phyloP scores from a whole-genome alignment of 169 alveolate genomes.

The Eimeria maxima region DNA sequence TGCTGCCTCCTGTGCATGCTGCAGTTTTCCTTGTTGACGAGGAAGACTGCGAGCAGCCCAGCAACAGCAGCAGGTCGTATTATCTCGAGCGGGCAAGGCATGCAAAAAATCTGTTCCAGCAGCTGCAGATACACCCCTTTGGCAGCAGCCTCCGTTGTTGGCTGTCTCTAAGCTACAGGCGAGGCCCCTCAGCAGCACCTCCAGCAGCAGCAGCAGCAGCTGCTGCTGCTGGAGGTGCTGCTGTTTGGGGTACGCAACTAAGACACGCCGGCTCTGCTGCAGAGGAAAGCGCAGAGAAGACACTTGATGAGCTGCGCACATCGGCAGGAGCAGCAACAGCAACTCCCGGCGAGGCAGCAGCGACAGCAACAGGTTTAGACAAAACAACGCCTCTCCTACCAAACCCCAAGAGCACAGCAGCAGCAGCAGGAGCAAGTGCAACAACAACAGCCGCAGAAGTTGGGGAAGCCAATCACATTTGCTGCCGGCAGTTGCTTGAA shows the following conservation, averaged over 20 bases:
- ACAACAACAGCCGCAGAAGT: background rate
- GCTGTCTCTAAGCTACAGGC: conserved; percentile 33
- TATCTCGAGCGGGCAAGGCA: background rate
- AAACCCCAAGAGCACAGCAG: background rate
- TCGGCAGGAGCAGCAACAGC: conserved; percentile 20
- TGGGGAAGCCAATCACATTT: background rate
- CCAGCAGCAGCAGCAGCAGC: conserved; percentile 6
- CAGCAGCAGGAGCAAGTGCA: background rate
- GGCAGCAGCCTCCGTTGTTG: background rate
- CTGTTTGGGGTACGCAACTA: background rate
- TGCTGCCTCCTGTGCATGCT: conserved; percentile 28
- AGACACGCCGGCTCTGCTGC: background rate
- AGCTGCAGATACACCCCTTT: conserved; percentile 41
- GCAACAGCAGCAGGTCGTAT: conserved; percentile 15
- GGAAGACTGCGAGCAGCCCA: conserved; percentile 23
- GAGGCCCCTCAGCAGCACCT: conserved; percentile 16
- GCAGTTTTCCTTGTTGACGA: conserved; percentile 26
- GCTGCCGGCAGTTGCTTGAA: background rate
- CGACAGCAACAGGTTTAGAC: background rate
- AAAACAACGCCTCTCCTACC: background rate
- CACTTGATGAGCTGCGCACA: background rate
- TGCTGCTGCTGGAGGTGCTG: background rate
- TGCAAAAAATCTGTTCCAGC: conserved; percentile 19
- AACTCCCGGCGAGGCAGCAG: background rate
- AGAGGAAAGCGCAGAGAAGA: background rate